Evolutionary conservation across 768 basidiomycete species (phyloP).

Genomic region (Nevesoporus exiguus): DNA sequence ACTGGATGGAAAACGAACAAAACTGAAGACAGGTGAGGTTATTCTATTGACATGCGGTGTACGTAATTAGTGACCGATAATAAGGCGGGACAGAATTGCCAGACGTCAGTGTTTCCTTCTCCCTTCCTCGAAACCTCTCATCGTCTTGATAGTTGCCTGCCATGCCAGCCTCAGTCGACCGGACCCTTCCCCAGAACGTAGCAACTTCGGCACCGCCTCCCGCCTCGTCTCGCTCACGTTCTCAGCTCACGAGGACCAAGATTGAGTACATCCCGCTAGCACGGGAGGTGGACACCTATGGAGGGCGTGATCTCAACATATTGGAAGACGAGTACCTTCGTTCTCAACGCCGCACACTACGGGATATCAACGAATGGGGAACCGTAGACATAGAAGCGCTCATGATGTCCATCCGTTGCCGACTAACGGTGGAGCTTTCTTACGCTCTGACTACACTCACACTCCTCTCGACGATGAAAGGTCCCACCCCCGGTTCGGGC

Average conservation of each 20-base stretch:
- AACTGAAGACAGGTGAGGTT: conserved; percentile 67
- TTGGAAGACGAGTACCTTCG: conserved; percentile 60
- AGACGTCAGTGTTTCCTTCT: conserved; percentile 41
- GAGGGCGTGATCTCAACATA: conserved; percentile 73
- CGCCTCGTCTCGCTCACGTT: conserved; percentile 37
- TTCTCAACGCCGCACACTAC: conserved; percentile 52
- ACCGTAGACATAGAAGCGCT: conserved; percentile 88
- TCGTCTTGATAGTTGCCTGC: conserved; percentile 14
- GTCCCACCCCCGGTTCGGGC: conserved; percentile 50
- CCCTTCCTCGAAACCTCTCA: conserved; percentile 14
- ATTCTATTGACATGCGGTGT: conserved; percentile 21
- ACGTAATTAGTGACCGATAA: conserved; percentile 26
- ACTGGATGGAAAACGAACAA: conserved; percentile 61
- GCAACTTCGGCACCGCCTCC: conserved; percentile 31
- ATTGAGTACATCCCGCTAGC: conserved; percentile 85
- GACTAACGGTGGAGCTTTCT: conserved; percentile 78
- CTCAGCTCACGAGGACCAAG: conserved; percentile 65
- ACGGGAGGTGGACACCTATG: conserved; percentile 70
- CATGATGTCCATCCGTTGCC: conserved; percentile 87
- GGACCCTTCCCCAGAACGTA: conserved; percentile 16
- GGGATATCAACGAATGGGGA: conserved; percentile 84
- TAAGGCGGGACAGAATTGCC: conserved; percentile 44
- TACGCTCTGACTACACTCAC: conserved; percentile 88
- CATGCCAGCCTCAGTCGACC: conserved; percentile 19
- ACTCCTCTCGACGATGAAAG: conserved; percentile 75